phyloP scores from a whole-genome alignment of 1,284 basidiomycete species.

The Apiotrichum gracile region DNA sequence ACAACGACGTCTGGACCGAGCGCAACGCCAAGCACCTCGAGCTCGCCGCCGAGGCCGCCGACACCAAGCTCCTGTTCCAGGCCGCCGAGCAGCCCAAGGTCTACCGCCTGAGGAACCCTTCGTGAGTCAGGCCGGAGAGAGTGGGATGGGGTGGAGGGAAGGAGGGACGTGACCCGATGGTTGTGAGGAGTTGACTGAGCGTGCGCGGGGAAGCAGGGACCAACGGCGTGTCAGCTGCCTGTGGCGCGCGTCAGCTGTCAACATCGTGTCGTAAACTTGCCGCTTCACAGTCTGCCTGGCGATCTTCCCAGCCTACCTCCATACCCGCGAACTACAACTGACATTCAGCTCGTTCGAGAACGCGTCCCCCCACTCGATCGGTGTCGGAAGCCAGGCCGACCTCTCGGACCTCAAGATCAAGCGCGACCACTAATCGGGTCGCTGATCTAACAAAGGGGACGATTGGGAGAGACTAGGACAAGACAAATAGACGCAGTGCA shows the following conservation, averaged over 20 bases:
- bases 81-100: slow-evolving; percentile 48
- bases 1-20: slow-evolving; percentile 33
- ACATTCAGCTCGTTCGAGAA: slow-evolving; percentile 47
- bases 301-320: not conserved
- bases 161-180: not conserved
- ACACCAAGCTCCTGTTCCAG: slow-evolving; percentile 48
- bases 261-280: too few relatives aligned
- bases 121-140: slow-evolving; percentile 26
- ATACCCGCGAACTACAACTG: not conserved
- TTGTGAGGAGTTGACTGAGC: not conserved
- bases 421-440: not conserved
- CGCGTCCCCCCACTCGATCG: slow-evolving; percentile 43
- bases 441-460: not conserved
- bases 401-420: slow-evolving; percentile 46
- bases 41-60: slow-evolving; percentile 41
- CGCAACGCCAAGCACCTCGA: slow-evolving; percentile 48
- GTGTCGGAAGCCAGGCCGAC: slow-evolving; percentile 47
- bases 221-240: too few relatives aligned
- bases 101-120: slow-evolving; percentile 44
- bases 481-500: not conserved
- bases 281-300: not conserved
- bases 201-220: too few relatives aligned
- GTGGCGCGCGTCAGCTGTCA: too few relatives aligned
- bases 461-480: not conserved
- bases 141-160: not conserved